Conservation (phyloP, 441 rosid species). For the Erodium texanum region DNA sequence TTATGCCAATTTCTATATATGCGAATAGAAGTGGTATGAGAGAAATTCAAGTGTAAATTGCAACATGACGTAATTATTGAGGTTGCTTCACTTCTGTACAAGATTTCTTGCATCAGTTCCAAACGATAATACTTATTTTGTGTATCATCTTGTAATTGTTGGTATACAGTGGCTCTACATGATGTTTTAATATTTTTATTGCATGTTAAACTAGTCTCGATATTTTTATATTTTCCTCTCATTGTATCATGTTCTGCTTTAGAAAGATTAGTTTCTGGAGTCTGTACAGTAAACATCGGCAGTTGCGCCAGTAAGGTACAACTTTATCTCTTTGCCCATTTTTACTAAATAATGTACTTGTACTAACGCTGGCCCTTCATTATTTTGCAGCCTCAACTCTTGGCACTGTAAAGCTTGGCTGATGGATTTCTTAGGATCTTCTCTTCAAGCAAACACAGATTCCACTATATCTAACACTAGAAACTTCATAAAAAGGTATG, state of each 20-base stretch:
- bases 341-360: background rate
- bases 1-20: background rate
- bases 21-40: background rate
- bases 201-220: background rate
- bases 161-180: background rate
- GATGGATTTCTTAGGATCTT: background rate
- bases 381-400: background rate
- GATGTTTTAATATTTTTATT: background rate
- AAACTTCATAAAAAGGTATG: background rate
- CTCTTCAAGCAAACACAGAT: background rate
- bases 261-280: background rate
- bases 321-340: too few relatives aligned
- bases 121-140: background rate
- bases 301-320: background rate
- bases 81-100: background rate
- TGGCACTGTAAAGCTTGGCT: background rate
- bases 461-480: background rate
- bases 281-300: background rate
- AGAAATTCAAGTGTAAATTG: background rate
- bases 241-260: background rate
- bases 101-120: slow-evolving; percentile 25
- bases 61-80: background rate
- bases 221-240: background rate
- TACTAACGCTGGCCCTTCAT: background rate
- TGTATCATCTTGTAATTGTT: background rate